These are phyloP conservation scores for Phytophthora sansomeana DNA, from an alignment of 352 stramenopile genomes.

Conservation along the genomic window DNA sequence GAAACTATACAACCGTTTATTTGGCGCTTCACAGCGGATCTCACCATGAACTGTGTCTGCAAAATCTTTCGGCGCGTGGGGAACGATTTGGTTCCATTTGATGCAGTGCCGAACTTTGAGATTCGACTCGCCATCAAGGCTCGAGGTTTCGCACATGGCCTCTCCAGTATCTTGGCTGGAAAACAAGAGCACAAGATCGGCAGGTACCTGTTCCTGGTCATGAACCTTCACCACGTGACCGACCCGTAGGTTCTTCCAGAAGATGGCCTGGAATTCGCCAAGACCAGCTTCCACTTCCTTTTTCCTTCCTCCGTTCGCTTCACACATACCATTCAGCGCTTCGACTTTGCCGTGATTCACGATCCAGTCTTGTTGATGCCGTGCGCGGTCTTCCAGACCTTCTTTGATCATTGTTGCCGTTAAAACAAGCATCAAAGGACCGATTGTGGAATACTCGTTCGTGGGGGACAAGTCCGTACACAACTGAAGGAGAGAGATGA, in stretches of 20 bases:
- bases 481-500: conserved; percentile 95
- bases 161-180: conserved; percentile 75
- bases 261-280: conserved; percentile 66
- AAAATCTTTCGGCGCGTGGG: conserved; percentile 54
- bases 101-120: conserved; percentile 79
- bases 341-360: conserved; percentile 77
- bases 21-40: conserved; percentile 80
- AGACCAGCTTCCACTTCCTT: conserved; percentile 12
- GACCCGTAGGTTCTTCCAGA: conserved; percentile 88
- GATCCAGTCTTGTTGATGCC: conserved; percentile 76
- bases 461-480: conserved; percentile 89
- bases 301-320: conserved; percentile 3
- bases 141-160: conserved; percentile 85
- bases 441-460: conserved; percentile 90
- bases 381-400: conserved; percentile 75
- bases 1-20: conserved; percentile 86
- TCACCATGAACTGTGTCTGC: conserved; percentile 57
- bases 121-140: conserved; percentile 86
- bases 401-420: conserved; percentile 89
- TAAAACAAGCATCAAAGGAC: conserved; percentile 80
- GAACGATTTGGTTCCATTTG: conserved; percentile 62
- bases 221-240: conserved; percentile 90
- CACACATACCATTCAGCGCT: conserved; percentile 24
- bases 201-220: conserved; percentile 91
- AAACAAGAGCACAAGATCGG: conserved; percentile 92